A percentile compares a stretch with the other conserved stretches of the same genome.
Evolutionary conservation across 257 asterid genomes (phyloP).

Genomic region (Perilla frutescens): DNA sequence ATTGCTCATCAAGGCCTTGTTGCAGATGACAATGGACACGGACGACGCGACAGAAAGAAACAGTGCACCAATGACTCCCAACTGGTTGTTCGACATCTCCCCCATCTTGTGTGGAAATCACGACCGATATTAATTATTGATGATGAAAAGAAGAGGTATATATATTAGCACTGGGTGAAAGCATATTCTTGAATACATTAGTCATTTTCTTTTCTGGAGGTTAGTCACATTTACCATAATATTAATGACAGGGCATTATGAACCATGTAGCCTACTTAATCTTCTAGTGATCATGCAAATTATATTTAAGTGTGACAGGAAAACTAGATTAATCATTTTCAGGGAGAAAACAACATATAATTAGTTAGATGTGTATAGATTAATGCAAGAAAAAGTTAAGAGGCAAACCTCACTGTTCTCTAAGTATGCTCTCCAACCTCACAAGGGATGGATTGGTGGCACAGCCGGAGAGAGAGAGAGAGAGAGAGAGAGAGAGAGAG

Average conservation of each 20-base stretch:
- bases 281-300: slow-evolving; percentile 15
- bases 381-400: background rate
- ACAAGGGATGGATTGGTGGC: background rate
- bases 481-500: slow-evolving; percentile 27
- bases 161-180: background rate
- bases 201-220: background rate
- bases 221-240: slow-evolving; percentile 7
- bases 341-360: slow-evolving; percentile 8
- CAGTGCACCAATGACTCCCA: slow-evolving; percentile 79
- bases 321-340: background rate
- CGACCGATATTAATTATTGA: too few species aligned
- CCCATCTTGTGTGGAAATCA: slow-evolving; percentile 55
- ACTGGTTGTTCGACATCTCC: slow-evolving; percentile 66
- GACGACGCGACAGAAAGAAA: slow-evolving; percentile 89
- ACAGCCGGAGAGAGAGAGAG: background rate
- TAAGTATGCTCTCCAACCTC: background rate
- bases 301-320: background rate
- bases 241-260: slow-evolving; percentile 1
- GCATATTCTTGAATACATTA: background rate
- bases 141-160: background rate
- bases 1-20: slow-evolving; percentile 91
- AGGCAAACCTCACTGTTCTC: background rate
- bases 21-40: slow-evolving; percentile 88
- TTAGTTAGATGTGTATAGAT: background rate
- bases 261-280: slow-evolving; percentile 15